Percentiles rank a stretch among this genome's conserved stretches.
Conservation (phyloP, 768 basidiomycete genomes). For the Hygrocybe punicea region DNA sequence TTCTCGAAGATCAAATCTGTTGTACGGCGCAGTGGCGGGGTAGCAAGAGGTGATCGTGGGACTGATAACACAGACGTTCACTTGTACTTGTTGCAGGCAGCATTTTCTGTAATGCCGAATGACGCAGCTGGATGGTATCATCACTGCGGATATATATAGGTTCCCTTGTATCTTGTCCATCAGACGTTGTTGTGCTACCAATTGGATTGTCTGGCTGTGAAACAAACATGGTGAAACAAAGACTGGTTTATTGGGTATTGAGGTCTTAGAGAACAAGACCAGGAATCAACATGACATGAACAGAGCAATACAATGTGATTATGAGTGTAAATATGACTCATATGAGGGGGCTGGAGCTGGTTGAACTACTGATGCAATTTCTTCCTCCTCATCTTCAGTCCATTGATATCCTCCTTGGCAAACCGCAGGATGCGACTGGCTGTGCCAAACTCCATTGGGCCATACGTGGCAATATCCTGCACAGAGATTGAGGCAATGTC, state of each 20-base stretch:
- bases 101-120: conserved; percentile 16
- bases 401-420: not conserved
- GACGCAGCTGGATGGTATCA: conserved; percentile 22
- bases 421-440: not conserved
- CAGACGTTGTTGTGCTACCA: not conserved
- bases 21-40: conserved; percentile 15
- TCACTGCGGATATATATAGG: conserved; percentile 16
- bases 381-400: not conserved
- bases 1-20: conserved; percentile 28
- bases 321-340: not conserved
- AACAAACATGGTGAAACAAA: not conserved
- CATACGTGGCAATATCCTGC: not conserved
- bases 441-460: not conserved
- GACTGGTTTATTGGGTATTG: not conserved
- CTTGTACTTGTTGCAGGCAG: conserved; percentile 16
- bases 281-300: not conserved
- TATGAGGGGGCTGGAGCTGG: not conserved
- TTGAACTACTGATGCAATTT: not conserved
- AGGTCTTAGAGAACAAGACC: not conserved
- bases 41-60: conserved; percentile 11
- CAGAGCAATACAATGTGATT: not conserved
- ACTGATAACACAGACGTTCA: conserved; percentile 21
- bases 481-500: not conserved
- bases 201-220: not conserved
- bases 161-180: not conserved